Conservation (phyloP, 2,329 filamentous ascomycete genomes). For the Trichoderma koningii region DNA sequence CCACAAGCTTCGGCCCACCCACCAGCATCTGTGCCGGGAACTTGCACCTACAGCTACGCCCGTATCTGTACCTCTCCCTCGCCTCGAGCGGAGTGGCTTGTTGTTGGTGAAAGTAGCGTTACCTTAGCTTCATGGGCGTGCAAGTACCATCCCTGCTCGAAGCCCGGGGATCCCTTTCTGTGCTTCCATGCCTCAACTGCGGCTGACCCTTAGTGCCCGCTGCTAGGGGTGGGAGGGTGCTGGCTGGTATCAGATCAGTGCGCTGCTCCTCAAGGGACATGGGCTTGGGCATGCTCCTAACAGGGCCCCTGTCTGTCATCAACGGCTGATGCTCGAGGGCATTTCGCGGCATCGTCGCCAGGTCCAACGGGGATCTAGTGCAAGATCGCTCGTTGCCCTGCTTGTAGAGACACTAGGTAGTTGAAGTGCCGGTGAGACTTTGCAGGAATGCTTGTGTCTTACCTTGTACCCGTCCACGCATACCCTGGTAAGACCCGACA, state of each 20-base stretch:
- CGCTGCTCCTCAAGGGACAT: background rate
- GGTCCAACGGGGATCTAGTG: background rate
- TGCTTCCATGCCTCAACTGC: slow-evolving; percentile 4
- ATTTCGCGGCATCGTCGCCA: background rate
- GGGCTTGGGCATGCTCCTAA: background rate
- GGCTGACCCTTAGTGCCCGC: slow-evolving; percentile 28
- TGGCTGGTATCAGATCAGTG: slow-evolving; percentile 3
- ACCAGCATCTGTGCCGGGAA: background rate
- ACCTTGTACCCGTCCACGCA: too few species aligned
- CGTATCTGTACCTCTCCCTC: background rate
- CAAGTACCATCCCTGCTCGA: background rate
- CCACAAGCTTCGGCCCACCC: slow-evolving; percentile 1
- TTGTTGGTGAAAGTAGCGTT: background rate
- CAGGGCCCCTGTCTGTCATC: slow-evolving; percentile 6
- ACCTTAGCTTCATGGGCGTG: background rate
- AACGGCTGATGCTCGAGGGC: background rate
- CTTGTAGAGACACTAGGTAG: too few species aligned
- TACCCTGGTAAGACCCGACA: too few species aligned
- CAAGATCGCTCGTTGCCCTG: background rate
- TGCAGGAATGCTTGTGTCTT: too few species aligned
- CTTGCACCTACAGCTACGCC: background rate
- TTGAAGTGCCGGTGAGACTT: too few species aligned
- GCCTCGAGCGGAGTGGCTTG: too few species aligned
- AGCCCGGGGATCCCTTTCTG: slow-evolving; percentile 6
- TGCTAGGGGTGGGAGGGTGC: background rate